Percentiles rank a stretch among this genome's conserved stretches.
These are phyloP conservation scores for Rhizopogon vulgaris DNA, from an alignment of 768 basidiomycete genomes.

Conservation along the genomic window DNA sequence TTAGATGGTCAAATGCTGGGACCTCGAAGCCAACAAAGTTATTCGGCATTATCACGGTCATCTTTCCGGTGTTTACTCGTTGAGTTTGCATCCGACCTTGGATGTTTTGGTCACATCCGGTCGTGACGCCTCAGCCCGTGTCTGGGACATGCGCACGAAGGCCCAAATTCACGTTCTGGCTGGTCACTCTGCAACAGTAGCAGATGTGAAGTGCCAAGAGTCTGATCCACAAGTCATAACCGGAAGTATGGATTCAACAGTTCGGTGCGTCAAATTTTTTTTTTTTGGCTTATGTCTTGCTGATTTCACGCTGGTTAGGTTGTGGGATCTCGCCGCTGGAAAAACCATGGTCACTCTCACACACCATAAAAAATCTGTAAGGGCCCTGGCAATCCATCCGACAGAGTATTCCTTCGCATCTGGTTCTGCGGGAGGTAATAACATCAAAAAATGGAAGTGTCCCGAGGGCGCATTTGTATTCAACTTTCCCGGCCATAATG, in stretches of 20 bases:
- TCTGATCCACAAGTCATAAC: slow-evolving; percentile 98
- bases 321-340: slow-evolving; percentile 98
- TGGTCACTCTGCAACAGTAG: slow-evolving; percentile 93
- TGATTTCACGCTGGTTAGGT: slow-evolving; percentile 32
- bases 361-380: slow-evolving; percentile 99
- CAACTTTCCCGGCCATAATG: slow-evolving; percentile 95
- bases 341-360: slow-evolving; percentile 95
- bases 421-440: slow-evolving; percentile 96
- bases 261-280: slow-evolving; percentile 52
- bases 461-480: slow-evolving; percentile 94
- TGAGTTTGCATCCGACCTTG: slow-evolving; percentile 90
- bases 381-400: slow-evolving; percentile 90
- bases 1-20: slow-evolving; percentile 99
- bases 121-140: slow-evolving; percentile 92
- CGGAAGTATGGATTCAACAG: slow-evolving; percentile 96
- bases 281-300: background rate
- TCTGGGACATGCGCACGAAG: slow-evolving; percentile 99
- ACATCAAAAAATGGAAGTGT: slow-evolving; percentile 99
- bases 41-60: slow-evolving; percentile 99
- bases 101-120: slow-evolving; percentile 94
- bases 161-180: slow-evolving; percentile 90
- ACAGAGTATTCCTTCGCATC: slow-evolving; percentile 96
- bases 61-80: slow-evolving; percentile 92
- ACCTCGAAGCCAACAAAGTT: slow-evolving; percentile 97
- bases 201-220: slow-evolving; percentile 94